Evolutionary conservation across 2,329 filamentous ascomycete species (phyloP).

Genomic region (Scopulariopsis brevicaulis): DNA sequence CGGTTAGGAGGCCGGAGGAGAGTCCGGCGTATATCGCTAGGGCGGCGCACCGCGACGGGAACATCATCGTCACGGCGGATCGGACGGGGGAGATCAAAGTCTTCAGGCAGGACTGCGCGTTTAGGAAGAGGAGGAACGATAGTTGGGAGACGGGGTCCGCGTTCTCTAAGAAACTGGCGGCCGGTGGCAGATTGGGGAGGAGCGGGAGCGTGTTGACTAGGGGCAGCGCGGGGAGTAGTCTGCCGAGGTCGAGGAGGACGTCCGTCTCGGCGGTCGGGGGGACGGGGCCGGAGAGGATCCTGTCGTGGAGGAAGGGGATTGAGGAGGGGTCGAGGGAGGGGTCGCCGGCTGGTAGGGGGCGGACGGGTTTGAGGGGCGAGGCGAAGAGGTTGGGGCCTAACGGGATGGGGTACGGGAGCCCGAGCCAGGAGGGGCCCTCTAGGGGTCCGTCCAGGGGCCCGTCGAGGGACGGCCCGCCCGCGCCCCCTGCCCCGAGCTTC

Average conservation of each 20-base stretch:
- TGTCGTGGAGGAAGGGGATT: slow-evolving; percentile 71
- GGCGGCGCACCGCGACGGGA: slow-evolving; percentile 65
- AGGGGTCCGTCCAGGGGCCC: slow-evolving; percentile 13
- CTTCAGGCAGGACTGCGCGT: slow-evolving; percentile 90
- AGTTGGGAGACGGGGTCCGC: slow-evolving; percentile 68
- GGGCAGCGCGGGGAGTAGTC: slow-evolving; percentile 33
- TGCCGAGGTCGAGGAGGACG: slow-evolving; percentile 35
- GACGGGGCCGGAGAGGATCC: slow-evolving; percentile 57
- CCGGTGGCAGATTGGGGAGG: slow-evolving; percentile 46
- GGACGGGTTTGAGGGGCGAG: slow-evolving; percentile 32
- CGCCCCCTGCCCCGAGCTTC: slow-evolving; percentile 45
- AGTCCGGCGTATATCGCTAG: slow-evolving; percentile 69
- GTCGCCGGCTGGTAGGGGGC: slow-evolving; percentile 19
- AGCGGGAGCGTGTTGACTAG: slow-evolving; percentile 44
- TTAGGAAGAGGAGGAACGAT: slow-evolving; percentile 62
- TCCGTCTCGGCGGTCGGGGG: slow-evolving; percentile 27
- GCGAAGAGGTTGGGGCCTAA: slow-evolving; percentile 32
- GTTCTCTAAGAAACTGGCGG: slow-evolving; percentile 58
- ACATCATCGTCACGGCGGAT: slow-evolving; percentile 88
- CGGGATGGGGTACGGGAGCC: slow-evolving; percentile 21
- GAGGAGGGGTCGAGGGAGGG: slow-evolving; percentile 25
- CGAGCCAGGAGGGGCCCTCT: slow-evolving; percentile 24
- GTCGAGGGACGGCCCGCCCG: slow-evolving; percentile 18
- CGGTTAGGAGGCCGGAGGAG: slow-evolving; percentile 43
- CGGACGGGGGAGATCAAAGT: slow-evolving; percentile 84